Base-by-base conservation (phyloP, 129 eudicot species). In the Silybum marianum region DNA sequence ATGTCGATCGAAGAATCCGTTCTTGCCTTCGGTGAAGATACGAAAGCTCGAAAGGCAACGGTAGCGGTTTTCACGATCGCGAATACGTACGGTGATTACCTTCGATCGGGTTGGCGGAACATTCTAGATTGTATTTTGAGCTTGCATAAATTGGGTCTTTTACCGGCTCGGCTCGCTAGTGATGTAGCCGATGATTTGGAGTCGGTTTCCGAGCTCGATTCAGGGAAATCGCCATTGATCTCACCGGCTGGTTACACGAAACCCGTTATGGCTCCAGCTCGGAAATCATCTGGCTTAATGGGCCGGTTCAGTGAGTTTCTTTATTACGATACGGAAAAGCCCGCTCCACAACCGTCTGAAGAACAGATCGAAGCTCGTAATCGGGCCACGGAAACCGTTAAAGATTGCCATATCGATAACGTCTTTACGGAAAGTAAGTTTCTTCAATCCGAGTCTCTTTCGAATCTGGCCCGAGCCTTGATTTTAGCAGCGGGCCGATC, bases 91-190 rank as follows among this genome's bases (percentile, higher is more conserved):
- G 92, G 97, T 25, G 97, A 92, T 66, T 84, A 88, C 46, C 86
- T 92, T 48, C 97, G 90, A n/a, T 81, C 95, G 0, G 97, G 97
- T 22, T 92, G 97, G 97, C 88, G 88, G 69, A 87, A 92, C 84
- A 87, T 92, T 60, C 82, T 90, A 25, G 97, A 92, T 39, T 92
- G 97, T 86, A 84, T 90, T 77, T 62, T 92, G 77, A 90, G 95
- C 63, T 84, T 92, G 87, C 93, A 92, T 84, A 88, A 86, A 82
- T 73, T 88, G 39, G 97, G 97, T 44, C 95, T 92, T 87, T 89
- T 92, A 80, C 95, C 97, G 5, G 85, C 93, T 30, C 91, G 88
- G 28, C 83, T 90, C 69, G 89, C 89, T 58, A 89, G 84, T 46
- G 92, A 90, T 75, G 95, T 87, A 54, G 84, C 95, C 28, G 97